A percentile compares a stretch with the other conserved stretches of the same genome.
phyloP scores from a whole-genome alignment of 1,284 basidiomycete species.

The Grifola frondosa region DNA sequence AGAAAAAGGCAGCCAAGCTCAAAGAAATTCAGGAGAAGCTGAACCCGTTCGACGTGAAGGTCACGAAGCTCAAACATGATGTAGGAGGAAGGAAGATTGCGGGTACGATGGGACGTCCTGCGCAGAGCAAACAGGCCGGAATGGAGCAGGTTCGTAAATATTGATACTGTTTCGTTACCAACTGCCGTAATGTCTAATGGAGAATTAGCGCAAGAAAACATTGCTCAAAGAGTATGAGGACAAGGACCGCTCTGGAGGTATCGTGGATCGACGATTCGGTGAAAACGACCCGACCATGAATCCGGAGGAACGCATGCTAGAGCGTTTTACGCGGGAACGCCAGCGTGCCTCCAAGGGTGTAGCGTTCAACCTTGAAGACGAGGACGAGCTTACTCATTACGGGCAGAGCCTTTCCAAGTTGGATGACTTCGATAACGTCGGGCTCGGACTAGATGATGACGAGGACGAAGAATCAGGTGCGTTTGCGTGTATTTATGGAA shows the following conservation, averaged over 20 bases:
- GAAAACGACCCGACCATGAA: conserved; percentile 91
- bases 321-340: conserved; percentile 91
- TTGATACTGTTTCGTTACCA: conserved; percentile 1
- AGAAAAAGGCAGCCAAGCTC: conserved; percentile 77
- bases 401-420: conserved; percentile 83
- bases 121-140: conserved; percentile 85
- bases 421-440: conserved; percentile 86
- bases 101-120: conserved; percentile 81
- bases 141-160: conserved; percentile 75
- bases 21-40: conserved; percentile 82
- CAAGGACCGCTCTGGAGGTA: conserved; percentile 78
- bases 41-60: conserved; percentile 93
- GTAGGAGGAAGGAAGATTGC: conserved; percentile 87
- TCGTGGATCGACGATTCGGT: conserved; percentile 94
- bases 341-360: conserved; percentile 77
- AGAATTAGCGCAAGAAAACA: conserved; percentile 74
- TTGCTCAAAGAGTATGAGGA: conserved; percentile 86
- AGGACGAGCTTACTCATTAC: conserved; percentile 91
- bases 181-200: neutral
- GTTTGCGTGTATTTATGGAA: too few species aligned
- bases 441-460: conserved; percentile 71
- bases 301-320: conserved; percentile 95
- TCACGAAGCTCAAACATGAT: conserved; percentile 91
- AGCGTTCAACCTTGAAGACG: conserved; percentile 91
- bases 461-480: conserved; percentile 46